Evolutionary conservation across 2,329 filamentous ascomycete species (phyloP).

Genomic region (Monilinia aucupariae): DNA sequence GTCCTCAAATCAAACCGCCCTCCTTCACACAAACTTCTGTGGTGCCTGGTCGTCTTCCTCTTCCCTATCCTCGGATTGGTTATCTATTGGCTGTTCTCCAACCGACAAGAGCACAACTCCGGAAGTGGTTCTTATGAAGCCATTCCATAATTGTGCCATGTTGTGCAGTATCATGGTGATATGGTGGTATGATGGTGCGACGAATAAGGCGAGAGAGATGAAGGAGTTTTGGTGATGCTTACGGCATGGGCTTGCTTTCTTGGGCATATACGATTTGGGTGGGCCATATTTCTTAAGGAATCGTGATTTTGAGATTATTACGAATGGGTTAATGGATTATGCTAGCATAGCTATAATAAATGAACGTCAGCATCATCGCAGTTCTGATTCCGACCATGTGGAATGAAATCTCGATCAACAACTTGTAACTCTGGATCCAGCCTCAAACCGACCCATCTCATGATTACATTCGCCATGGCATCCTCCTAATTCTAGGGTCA

Average conservation of each 20-base stretch:
- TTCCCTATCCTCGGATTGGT: conserved; percentile 58
- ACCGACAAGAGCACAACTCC: conserved; percentile 49
- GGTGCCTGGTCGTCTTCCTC: conserved; percentile 58
- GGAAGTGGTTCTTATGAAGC: conserved; percentile 50
- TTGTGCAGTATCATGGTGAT: not conserved
- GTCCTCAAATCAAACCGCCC: conserved; percentile 59
- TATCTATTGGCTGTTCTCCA: conserved; percentile 60
- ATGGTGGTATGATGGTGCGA: not conserved
- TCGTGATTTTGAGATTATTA: not conserved
- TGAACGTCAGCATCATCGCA: not conserved
- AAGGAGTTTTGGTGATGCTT: not conserved
- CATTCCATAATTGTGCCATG: conserved; percentile 11
- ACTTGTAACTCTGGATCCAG: not conserved
- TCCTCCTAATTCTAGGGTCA: not conserved
- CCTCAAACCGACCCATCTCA: not conserved
- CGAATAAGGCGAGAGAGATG: not conserved
- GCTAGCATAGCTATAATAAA: conserved; percentile 4
- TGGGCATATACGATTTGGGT: not conserved
- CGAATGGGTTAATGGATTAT: not conserved
- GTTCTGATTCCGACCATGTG: not conserved
- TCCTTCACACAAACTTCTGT: conserved; percentile 52
- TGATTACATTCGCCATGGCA: not conserved
- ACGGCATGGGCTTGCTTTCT: not conserved
- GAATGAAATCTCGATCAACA: not conserved
- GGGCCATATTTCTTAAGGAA: not conserved